Evolutionary conservation across 352 stramenopile genomes (phyloP), one percentile per base, ranked within the genome.

Genomic region (Pythium folliculosum): DNA sequence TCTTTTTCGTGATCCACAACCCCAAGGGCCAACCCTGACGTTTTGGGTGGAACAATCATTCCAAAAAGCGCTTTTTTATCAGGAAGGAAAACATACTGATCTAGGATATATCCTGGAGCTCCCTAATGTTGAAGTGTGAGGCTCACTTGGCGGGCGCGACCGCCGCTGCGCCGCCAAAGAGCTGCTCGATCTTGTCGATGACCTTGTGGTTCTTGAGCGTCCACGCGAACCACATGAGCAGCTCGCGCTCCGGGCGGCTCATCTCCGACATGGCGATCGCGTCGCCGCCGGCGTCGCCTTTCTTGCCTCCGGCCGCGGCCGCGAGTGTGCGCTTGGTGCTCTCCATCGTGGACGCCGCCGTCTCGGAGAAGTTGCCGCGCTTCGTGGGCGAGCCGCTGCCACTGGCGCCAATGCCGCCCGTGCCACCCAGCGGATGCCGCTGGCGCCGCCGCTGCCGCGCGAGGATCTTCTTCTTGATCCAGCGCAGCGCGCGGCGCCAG

Each of bases 201-300:
- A 85, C 79, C 32, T 74, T 69, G 61, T 88, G 75, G 56, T 83
- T 65, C 63, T 85, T 85, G 58, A 88, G 77, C 55, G 81, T 77
- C 55, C 69, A 75, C 0, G 79, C 75, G 43, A 88, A 85, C 79
- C 79, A 88, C 47, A 57, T 67, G 70, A 85, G 70, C 3, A 88
- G 66, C 51, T 88, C 75, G 53, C 81, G 63, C 30, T 86, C 78
- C 65, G 74, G 66, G 6, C 77, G 66, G 4, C 67, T 44, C 32
- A 74, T 81, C 61, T 78, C 69, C 19, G 70, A 67, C 43, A 43
- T 10, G n/a, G n/a, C 54, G 19, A 44, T 7, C 23, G 45, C n/a
- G 5, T 67, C 65, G 56, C 22, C 30, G 52, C 38, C 45, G 44
- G 7, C 19, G 38, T 55, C 35, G 40, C 22, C 50, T 44, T 47